These are phyloP conservation scores for Eutypa lata DNA, from an alignment of 2,329 filamentous ascomycete genomes.

Conservation along the genomic window DNA sequence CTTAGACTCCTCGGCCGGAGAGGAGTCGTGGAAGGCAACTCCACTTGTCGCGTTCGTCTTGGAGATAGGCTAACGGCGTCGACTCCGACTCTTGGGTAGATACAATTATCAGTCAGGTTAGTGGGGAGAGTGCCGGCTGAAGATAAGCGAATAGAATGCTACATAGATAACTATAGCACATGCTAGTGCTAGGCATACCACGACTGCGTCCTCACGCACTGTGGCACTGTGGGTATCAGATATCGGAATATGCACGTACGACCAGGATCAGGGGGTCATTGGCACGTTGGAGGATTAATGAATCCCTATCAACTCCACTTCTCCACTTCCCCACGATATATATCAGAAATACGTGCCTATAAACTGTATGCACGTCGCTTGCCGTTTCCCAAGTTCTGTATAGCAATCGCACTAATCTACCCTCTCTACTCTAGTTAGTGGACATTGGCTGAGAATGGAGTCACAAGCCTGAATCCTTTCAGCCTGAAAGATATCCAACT, in stretches of 20 bases:
- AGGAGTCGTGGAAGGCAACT: constrained; percentile 8
- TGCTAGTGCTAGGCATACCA: background rate
- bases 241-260: too few relatives aligned
- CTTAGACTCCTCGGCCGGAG: background rate
- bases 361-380: constrained; percentile 15
- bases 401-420: constrained; percentile 4
- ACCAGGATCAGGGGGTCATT: background rate
- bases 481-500: too few relatives aligned
- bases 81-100: background rate
- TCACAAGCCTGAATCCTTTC: too few relatives aligned
- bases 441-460: too few relatives aligned
- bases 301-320: too few relatives aligned
- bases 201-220: too few relatives aligned
- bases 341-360: too few relatives aligned
- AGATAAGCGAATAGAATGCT: constrained; percentile 3
- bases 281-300: too few relatives aligned
- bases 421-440: background rate
- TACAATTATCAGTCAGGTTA: background rate
- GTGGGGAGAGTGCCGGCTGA: background rate
- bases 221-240: constrained; percentile 1
- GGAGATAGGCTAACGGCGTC: constrained; percentile 1
- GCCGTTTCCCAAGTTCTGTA: constrained; percentile 1
- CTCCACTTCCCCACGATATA: too few relatives aligned
- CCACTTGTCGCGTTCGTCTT: constrained; percentile 6
- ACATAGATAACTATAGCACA: background rate